phyloP scores from a whole-genome alignment of 2,329 filamentous ascomycete genomes.

The Hysterium pulicare region DNA sequence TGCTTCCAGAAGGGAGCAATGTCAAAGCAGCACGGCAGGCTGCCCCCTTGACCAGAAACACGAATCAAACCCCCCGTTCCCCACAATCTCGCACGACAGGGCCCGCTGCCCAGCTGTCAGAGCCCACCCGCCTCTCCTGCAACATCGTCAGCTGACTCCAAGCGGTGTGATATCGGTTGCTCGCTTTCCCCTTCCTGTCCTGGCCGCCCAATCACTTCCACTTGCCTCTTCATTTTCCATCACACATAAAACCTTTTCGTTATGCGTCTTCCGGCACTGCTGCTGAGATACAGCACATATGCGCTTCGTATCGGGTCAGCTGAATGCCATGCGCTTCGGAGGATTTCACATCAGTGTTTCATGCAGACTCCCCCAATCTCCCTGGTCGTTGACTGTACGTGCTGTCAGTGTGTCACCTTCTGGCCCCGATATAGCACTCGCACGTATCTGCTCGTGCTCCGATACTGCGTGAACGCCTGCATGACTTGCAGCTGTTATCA shows the following conservation, averaged over 20 bases:
- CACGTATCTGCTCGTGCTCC: slow-evolving; percentile 21
- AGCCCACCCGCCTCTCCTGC: slow-evolving; percentile 4
- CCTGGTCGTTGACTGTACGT: slow-evolving; percentile 6
- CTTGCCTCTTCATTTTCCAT: slow-evolving; percentile 6
- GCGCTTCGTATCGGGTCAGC: neutral
- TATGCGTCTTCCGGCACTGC: neutral
- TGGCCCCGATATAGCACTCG: slow-evolving; percentile 19
- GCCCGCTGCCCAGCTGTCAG: neutral
- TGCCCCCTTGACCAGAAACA: slow-evolving; percentile 3
- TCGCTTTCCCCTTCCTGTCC: slow-evolving; percentile 9
- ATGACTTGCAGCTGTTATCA: slow-evolving; percentile 29
- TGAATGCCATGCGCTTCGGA: neutral
- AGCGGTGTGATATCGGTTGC: slow-evolving; percentile 33
- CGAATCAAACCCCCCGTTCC: slow-evolving; percentile 6
- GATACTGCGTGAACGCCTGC: slow-evolving; percentile 15
- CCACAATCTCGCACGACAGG: slow-evolving; percentile 3
- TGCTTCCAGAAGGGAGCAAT: slow-evolving; percentile 4
- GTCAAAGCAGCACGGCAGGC: neutral
- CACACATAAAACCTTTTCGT: slow-evolving; percentile 4
- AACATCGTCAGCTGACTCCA: slow-evolving; percentile 12
- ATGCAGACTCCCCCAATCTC: neutral
- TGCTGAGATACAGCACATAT: neutral
- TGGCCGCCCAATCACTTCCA: slow-evolving; percentile 10
- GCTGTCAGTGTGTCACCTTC: slow-evolving; percentile 8
- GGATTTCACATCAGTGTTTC: slow-evolving; percentile 1